These are phyloP conservation scores for Fusarium sp. DNA, from an alignment of 2,329 filamentous ascomycete species.

Conservation along the genomic window DNA sequence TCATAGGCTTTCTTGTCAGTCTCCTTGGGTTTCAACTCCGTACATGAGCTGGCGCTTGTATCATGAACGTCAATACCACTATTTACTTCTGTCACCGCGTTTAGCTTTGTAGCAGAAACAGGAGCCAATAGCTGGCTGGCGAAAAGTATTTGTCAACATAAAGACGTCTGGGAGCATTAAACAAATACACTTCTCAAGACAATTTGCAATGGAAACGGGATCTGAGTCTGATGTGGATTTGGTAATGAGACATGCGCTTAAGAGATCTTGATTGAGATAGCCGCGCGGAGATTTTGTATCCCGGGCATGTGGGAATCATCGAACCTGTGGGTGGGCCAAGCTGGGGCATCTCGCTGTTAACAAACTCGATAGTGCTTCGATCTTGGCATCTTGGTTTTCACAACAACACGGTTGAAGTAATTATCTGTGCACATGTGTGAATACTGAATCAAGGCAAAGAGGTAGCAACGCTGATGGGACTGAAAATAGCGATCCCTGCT, in stretches of 20 bases:
- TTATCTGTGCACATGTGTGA: neutral
- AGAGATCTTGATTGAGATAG: constrained; percentile 22
- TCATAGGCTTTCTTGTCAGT: no score
- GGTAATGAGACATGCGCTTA: neutral
- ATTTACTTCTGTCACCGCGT: no score
- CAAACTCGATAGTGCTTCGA: no score
- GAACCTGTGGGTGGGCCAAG: neutral
- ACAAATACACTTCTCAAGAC: no score
- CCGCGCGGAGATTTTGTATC: constrained; percentile 5
- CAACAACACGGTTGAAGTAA: no score
- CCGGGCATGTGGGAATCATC: neutral
- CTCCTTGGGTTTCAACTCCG: no score
- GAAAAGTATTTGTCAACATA: neutral
- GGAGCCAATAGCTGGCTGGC: neutral
- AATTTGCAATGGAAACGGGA: neutral
- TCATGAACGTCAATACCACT: no score
- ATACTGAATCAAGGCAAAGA: neutral
- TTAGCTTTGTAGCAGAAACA: no score
- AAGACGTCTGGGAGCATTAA: no score
- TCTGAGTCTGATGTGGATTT: neutral
- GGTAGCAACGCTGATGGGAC: neutral
- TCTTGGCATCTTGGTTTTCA: no score
- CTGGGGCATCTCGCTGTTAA: neutral
- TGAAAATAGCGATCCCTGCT: constrained; percentile 18
- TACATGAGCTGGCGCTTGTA: no score